Evolutionary conservation across 768 basidiomycete species (phyloP).

Genomic region (Candolleomyces eurysporus): DNA sequence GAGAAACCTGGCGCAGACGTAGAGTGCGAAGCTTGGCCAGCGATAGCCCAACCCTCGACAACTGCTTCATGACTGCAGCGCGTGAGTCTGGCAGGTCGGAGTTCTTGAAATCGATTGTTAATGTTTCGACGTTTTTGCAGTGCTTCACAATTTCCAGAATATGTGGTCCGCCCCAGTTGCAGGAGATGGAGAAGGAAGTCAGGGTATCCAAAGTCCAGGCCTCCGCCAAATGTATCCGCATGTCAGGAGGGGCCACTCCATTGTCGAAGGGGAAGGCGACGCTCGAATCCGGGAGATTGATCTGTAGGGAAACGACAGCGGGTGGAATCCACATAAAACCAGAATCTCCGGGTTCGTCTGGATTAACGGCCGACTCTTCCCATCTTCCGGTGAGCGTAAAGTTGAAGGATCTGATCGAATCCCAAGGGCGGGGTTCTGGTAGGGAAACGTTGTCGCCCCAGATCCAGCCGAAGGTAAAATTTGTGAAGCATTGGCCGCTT

Average conservation of each 20-base stretch:
- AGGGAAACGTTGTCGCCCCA: background rate
- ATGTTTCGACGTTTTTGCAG: background rate
- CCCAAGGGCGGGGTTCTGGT: background rate
- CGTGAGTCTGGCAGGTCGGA: too few relatives aligned
- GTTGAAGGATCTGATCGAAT: background rate
- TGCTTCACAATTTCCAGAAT: background rate
- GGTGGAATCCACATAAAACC: background rate
- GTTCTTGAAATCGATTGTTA: constrained; percentile 23
- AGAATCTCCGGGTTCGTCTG: background rate
- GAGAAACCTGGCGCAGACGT: too few relatives aligned
- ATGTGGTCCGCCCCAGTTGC: background rate
- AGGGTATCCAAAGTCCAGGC: background rate
- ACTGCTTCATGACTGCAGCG: too few relatives aligned
- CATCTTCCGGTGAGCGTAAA: background rate
- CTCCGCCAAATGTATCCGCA: background rate
- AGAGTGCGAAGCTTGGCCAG: too few relatives aligned
- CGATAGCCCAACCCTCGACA: too few relatives aligned
- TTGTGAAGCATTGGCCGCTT: background rate
- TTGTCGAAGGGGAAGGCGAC: background rate
- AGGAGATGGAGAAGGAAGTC: background rate
- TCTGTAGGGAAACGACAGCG: background rate
- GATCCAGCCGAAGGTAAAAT: background rate
- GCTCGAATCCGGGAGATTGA: background rate
- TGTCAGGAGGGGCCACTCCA: background rate
- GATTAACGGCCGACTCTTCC: background rate